These are phyloP conservation scores for Raphanus raphanistrum DNA, from an alignment of 345 rosid species.

Conservation along the genomic window DNA sequence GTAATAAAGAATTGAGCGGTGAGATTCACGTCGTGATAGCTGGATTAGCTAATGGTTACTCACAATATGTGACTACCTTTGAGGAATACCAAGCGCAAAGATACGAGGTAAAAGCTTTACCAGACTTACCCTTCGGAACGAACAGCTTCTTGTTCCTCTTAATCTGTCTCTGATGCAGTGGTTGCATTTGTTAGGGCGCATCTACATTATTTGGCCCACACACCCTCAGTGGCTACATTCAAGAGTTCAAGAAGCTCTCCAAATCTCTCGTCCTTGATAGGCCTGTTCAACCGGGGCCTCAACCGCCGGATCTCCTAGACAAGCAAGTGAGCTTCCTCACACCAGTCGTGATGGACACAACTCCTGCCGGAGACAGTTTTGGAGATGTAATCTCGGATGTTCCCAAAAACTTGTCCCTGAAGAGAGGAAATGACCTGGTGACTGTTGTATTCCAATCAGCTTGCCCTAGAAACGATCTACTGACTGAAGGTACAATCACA, in stretches of 20 bases:
- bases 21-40: conserved; percentile 82
- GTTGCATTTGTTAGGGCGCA: conserved; percentile 65
- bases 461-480: conserved; percentile 89
- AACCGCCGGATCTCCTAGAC: conserved; percentile 75
- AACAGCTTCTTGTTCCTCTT: background rate
- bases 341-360: conserved; percentile 82
- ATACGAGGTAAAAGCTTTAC: conserved; percentile 70
- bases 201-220: conserved; percentile 92
- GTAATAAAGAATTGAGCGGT: conserved; percentile 44
- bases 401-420: conserved; percentile 70
- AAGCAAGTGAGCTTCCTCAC: conserved; percentile 84
- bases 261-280: conserved; percentile 55
- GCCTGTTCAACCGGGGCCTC: conserved; percentile 61
- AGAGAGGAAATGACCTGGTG: conserved; percentile 62
- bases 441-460: conserved; percentile 87
- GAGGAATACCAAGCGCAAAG: conserved; percentile 94
- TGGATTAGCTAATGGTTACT: conserved; percentile 89
- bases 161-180: conserved; percentile 20
- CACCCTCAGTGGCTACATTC: conserved; percentile 86
- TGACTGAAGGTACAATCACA: conserved; percentile 70
- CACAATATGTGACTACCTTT: conserved; percentile 88
- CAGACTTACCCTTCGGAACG: background rate
- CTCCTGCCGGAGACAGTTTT: conserved; percentile 66
- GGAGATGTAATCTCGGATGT: conserved; percentile 81
- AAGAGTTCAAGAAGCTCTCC: conserved; percentile 85